A percentile compares a stretch with the other conserved stretches of the same genome.
These are phyloP conservation scores for Kondoa subrosea DNA, from an alignment of 768 basidiomycete genomes.

Conservation along the genomic window DNA sequence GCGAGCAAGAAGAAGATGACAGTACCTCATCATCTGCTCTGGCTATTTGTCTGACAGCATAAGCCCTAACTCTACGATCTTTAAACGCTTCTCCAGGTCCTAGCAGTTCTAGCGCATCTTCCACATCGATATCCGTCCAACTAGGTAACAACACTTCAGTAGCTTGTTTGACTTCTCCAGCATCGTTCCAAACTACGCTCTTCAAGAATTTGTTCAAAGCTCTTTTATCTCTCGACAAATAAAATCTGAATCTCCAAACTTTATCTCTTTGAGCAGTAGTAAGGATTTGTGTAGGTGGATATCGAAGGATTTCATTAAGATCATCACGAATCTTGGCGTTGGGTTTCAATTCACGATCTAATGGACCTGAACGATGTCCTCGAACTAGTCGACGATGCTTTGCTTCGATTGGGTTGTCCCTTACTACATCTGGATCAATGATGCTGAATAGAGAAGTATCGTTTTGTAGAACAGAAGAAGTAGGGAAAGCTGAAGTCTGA, in stretches of 20 bases:
- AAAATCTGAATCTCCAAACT: slow-evolving; percentile 99
- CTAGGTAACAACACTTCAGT: slow-evolving; percentile 86
- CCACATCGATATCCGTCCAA: slow-evolving; percentile 94
- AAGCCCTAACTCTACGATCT: slow-evolving; percentile 58
- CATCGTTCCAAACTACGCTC: slow-evolving; percentile 92
- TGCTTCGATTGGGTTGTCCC: slow-evolving; percentile 93
- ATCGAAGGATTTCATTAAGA: slow-evolving; percentile 71
- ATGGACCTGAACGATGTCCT: slow-evolving; percentile 83
- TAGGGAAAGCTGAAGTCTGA: not conserved
- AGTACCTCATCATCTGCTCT: slow-evolving; percentile 85
- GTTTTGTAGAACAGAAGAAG: slow-evolving; percentile 41
- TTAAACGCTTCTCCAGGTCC: slow-evolving; percentile 77
- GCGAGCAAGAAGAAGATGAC: slow-evolving; percentile 6
- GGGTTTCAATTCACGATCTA: slow-evolving; percentile 88
- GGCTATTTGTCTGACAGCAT: slow-evolving; percentile 77
- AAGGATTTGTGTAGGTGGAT: slow-evolving; percentile 72
- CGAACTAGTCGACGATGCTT: slow-evolving; percentile 87
- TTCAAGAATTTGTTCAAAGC: slow-evolving; percentile 95
- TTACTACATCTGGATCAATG: slow-evolving; percentile 71
- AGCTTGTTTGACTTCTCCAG: slow-evolving; percentile 89
- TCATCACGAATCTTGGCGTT: slow-evolving; percentile 91
- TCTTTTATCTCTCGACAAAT: slow-evolving; percentile 74
- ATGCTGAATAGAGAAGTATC: slow-evolving; percentile 63
- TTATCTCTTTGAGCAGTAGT: slow-evolving; percentile 86
- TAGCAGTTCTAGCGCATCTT: slow-evolving; percentile 85